These are phyloP conservation scores for Phlyctochytrium bullatum DNA, from an alignment of 192 early-diverging fungal genomes.

Conservation along the genomic window DNA sequence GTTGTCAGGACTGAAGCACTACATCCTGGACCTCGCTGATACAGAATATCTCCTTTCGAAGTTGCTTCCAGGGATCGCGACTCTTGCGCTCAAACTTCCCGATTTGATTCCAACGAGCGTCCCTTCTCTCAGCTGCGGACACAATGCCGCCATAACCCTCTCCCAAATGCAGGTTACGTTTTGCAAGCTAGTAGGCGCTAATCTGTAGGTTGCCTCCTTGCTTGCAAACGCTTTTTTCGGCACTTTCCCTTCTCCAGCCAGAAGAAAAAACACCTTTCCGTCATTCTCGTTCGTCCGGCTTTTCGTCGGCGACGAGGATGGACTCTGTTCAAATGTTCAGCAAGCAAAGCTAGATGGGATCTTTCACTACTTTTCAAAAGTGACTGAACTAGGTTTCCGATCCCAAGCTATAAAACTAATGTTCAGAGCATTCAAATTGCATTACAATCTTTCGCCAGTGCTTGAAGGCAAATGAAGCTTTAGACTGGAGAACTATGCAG, in stretches of 20 bases:
- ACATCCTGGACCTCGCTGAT: neutral
- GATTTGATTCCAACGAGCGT: slow-evolving; percentile 24
- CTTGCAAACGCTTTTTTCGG: slow-evolving; percentile 51
- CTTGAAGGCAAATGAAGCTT: slow-evolving; percentile 19
- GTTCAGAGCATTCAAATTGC: slow-evolving; percentile 17
- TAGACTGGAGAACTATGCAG: slow-evolving; percentile 19
- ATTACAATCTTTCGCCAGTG: slow-evolving; percentile 40
- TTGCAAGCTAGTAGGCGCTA: neutral
- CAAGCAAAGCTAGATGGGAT: slow-evolving; percentile 35
- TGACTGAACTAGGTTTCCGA: slow-evolving; percentile 24
- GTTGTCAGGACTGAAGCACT: neutral
- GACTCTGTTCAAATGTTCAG: slow-evolving; percentile 8
- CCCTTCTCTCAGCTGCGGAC: slow-evolving; percentile 30
- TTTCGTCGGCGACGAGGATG: slow-evolving; percentile 24
- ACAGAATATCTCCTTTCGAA: neutral
- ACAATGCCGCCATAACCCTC: slow-evolving; percentile 37
- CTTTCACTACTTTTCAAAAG: slow-evolving; percentile 34
- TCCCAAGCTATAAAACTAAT: neutral
- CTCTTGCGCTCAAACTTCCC: slow-evolving; percentile 35
- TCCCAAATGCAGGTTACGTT: slow-evolving; percentile 35
- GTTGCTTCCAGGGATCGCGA: slow-evolving; percentile 33
- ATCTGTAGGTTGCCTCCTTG: slow-evolving; percentile 32
- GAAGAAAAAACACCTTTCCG: slow-evolving; percentile 26
- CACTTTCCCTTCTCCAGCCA: slow-evolving; percentile 36
- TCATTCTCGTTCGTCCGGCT: slow-evolving; percentile 33